Evolutionary conservation across 2,329 filamentous ascomycete genomes (phyloP).

Genomic region (Apiospora marii): DNA sequence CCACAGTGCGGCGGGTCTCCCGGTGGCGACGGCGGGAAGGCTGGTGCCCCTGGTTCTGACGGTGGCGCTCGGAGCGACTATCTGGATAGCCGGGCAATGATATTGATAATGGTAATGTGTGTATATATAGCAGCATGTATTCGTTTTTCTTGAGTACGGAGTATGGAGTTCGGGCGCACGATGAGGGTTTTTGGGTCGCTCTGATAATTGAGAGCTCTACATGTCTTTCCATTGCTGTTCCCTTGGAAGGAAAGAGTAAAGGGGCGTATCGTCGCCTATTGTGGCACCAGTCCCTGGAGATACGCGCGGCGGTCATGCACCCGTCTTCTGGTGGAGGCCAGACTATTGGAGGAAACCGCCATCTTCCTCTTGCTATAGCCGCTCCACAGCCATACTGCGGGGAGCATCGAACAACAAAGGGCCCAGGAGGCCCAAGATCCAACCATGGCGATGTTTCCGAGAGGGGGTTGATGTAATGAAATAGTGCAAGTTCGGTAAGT

Average conservation of each 20-base stretch:
- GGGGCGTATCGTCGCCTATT: not conserved
- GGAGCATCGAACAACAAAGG: not conserved
- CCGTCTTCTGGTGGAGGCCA: not conserved
- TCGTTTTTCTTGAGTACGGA: not conserved
- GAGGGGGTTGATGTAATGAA: too few species aligned
- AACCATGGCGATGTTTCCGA: not conserved
- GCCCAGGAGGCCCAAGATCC: conserved; percentile 10
- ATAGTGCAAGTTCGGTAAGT: not conserved
- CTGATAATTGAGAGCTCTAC: not conserved
- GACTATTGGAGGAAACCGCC: not conserved
- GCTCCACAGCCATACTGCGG: conserved; percentile 1
- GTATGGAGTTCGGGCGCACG: not conserved
- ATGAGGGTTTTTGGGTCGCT: not conserved
- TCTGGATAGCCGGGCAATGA: not conserved
- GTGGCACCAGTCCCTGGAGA: not conserved
- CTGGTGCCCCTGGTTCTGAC: not conserved
- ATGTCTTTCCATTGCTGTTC: not conserved
- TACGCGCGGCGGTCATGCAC: not conserved
- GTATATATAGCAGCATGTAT: not conserved
- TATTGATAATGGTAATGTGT: not conserved
- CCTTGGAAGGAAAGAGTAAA: not conserved
- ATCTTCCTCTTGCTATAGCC: not conserved
- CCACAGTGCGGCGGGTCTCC: not conserved
- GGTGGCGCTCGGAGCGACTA: not conserved
- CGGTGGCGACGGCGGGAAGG: not conserved